Evolutionary conservation across 768 basidiomycete genomes (phyloP).

Genomic region (Dioszegia hungarica): DNA sequence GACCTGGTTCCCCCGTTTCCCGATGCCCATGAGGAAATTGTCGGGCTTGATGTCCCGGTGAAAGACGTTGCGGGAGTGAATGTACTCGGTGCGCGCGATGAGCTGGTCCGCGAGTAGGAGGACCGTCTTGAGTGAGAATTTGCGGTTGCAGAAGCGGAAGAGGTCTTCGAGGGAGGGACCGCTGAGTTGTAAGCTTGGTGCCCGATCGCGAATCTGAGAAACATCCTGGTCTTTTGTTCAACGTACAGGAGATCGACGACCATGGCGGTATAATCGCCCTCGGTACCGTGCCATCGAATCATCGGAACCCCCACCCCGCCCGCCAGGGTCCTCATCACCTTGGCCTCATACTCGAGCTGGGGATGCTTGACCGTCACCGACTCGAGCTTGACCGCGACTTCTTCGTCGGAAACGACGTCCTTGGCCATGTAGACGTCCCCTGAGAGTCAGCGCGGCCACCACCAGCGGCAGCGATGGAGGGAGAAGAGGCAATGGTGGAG

Average conservation of each 20-base stretch:
- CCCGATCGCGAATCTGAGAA: background rate
- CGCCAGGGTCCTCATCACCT: constrained; percentile 84
- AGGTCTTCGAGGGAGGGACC: constrained; percentile 52
- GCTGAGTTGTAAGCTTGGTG: constrained; percentile 15
- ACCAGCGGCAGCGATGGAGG: background rate
- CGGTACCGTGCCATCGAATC: constrained; percentile 84
- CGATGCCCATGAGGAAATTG: constrained; percentile 98
- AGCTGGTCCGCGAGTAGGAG: constrained; percentile 89
- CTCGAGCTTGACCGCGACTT: constrained; percentile 99
- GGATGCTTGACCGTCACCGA: constrained; percentile 99
- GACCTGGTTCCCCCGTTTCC: constrained; percentile 97
- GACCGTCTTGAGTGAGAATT: constrained; percentile 91
- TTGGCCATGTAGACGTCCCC: constrained; percentile 99
- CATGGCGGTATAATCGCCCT: constrained; percentile 99
- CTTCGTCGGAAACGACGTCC: constrained; percentile 99
- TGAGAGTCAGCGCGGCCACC: constrained; percentile 43
- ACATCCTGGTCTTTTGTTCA: too few species aligned
- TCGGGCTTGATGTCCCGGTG: constrained; percentile 98
- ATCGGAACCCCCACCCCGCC: constrained; percentile 84
- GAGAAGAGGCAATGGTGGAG: background rate
- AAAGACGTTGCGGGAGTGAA: constrained; percentile 88
- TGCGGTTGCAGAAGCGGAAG: constrained; percentile 62
- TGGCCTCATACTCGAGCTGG: constrained; percentile 86
- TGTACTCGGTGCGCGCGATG: constrained; percentile 94
- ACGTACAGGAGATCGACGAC: constrained; percentile 79